Evolutionary conservation across 352 stramenopile species (phyloP).

Genomic region (Aphanomyces astaci): DNA sequence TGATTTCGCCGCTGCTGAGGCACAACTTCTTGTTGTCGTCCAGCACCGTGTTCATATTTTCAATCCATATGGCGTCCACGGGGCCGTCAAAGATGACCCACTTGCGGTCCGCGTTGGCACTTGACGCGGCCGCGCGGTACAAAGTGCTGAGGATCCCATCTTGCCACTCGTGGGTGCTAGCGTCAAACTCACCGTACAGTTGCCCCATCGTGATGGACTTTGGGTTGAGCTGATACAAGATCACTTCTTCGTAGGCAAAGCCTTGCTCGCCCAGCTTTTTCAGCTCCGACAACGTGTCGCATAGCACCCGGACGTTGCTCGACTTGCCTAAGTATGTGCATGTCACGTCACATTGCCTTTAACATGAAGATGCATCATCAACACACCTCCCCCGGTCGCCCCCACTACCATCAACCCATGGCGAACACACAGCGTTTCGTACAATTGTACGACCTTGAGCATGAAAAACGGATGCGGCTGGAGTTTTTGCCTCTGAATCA

Average conservation of each 20-base stretch:
- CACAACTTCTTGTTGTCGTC: conserved; percentile 96
- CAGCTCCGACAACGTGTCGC: conserved; percentile 77
- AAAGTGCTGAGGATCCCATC: conserved; percentile 87
- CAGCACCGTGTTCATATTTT: conserved; percentile 97
- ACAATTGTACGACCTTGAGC: conserved; percentile 90
- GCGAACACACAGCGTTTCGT: conserved; percentile 92
- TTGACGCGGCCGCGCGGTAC: conserved; percentile 85
- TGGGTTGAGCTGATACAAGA: conserved; percentile 86
- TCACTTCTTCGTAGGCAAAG: conserved; percentile 80
- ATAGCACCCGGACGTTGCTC: conserved; percentile 76
- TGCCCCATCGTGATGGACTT: conserved; percentile 96
- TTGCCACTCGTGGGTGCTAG: conserved; percentile 93
- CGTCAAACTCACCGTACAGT: conserved; percentile 92
- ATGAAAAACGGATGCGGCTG: conserved; percentile 89
- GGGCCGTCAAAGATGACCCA: conserved; percentile 95
- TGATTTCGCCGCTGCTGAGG: conserved; percentile 91
- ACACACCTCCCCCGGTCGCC: conserved; percentile 64
- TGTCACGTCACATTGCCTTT: no score
- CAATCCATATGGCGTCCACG: conserved; percentile 95
- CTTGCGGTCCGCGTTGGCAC: conserved; percentile 82
- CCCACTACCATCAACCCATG: conserved; percentile 94
- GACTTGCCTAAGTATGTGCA: conserved; percentile 88
- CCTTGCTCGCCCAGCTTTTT: conserved; percentile 69
- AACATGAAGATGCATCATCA: no score
- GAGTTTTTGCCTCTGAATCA: conserved; percentile 71